These are phyloP conservation scores for Coniochaeta sp. DNA, from an alignment of 2,329 filamentous ascomycete genomes.

Conservation along the genomic window DNA sequence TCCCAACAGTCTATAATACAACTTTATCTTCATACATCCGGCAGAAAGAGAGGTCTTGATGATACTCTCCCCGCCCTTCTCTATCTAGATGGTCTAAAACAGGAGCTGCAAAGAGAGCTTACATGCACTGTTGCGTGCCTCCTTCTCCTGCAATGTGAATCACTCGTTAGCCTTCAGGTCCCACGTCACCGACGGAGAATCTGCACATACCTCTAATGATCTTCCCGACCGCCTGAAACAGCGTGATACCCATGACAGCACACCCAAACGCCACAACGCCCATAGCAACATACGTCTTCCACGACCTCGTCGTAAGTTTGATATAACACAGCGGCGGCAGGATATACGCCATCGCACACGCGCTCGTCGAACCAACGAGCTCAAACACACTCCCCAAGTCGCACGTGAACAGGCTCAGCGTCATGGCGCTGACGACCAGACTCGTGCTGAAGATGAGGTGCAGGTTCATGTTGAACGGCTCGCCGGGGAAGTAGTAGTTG, in stretches of 20 bases:
- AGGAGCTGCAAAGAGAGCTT: not conserved
- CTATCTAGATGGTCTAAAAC: not conserved
- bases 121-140: constrained; percentile 18
- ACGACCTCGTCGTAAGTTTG: constrained; percentile 66
- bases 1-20: too few relatives aligned
- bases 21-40: too few relatives aligned
- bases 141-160: constrained; percentile 15
- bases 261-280: constrained; percentile 19
- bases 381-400: constrained; percentile 94
- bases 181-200: not conserved
- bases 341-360: constrained; percentile 90
- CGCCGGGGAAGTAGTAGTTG: constrained; percentile 66
- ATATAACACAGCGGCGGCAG: constrained; percentile 92
- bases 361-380: constrained; percentile 89
- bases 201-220: constrained; percentile 18
- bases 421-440: constrained; percentile 73
- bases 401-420: constrained; percentile 75
- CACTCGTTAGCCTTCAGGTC: not conserved
- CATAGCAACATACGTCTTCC: constrained; percentile 22
- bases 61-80: not conserved
- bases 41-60: not conserved
- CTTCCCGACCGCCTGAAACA: constrained; percentile 19
- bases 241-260: constrained; percentile 20
- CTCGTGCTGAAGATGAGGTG: constrained; percentile 82
- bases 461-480: constrained; percentile 71